Percentiles rank a stretch among this genome's conserved stretches.
Conservation (phyloP, 768 basidiomycete genomes). For the Lactarius sp. region DNA sequence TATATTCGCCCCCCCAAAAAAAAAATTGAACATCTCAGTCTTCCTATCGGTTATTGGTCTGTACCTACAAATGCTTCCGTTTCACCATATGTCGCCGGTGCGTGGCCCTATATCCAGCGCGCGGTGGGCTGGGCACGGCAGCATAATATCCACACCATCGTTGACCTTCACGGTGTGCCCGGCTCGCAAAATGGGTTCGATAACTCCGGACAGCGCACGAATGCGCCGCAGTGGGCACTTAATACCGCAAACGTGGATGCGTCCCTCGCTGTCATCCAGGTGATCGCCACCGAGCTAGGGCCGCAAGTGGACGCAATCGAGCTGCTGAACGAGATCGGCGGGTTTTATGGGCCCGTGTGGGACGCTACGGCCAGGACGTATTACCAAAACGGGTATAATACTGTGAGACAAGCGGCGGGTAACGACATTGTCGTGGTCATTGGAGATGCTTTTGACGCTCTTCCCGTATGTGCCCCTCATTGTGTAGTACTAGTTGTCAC, state of each 20-base stretch:
- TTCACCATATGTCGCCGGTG: constrained; percentile 55
- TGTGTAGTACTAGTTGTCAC: neutral
- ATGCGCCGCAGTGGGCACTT: constrained; percentile 51
- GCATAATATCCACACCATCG: constrained; percentile 59
- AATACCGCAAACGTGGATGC: constrained; percentile 42
- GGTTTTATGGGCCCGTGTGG: constrained; percentile 43
- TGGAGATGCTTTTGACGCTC: constrained; percentile 64
- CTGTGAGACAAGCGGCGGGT: constrained; percentile 48
- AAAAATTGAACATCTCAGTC: constrained; percentile 36
- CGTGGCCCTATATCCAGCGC: constrained; percentile 61
- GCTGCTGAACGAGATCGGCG: constrained; percentile 65
- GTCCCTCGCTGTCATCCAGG: constrained; percentile 56
- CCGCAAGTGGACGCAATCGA: constrained; percentile 60
- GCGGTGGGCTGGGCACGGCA: constrained; percentile 61
- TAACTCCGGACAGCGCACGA: constrained; percentile 65
- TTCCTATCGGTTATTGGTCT: constrained; percentile 76
- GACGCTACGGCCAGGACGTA: constrained; percentile 45
- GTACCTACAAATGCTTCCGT: constrained; percentile 56
- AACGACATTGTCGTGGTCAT: constrained; percentile 57
- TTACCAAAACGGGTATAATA: constrained; percentile 56
- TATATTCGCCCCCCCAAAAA: neutral
- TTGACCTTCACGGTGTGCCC: constrained; percentile 75
- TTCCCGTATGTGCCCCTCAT: constrained; percentile 37
- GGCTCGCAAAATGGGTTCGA: constrained; percentile 61
- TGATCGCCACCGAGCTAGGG: constrained; percentile 49